Percentiles rank a stretch among this genome's conserved stretches.
These are phyloP conservation scores for Ophiosphaerella narmari DNA, from an alignment of 2,329 filamentous ascomycete genomes.

Conservation along the genomic window DNA sequence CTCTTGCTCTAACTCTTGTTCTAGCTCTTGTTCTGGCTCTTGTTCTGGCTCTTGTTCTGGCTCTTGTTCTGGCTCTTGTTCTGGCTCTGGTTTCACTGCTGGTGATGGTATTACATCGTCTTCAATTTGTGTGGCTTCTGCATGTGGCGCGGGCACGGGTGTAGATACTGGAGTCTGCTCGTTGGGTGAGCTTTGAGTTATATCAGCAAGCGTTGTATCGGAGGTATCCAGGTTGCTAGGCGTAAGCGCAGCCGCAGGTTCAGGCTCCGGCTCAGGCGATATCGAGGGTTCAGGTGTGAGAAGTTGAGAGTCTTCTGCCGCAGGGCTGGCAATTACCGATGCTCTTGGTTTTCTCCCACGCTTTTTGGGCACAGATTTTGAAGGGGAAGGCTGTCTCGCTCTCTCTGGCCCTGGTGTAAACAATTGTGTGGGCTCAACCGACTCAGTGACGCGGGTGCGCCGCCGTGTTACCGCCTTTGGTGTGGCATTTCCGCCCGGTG, in stretches of 20 bases:
- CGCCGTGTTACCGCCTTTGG: constrained; percentile 52
- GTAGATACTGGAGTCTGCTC: constrained; percentile 47
- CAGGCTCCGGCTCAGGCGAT: constrained; percentile 64
- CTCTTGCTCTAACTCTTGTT: constrained; percentile 32
- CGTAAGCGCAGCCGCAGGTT: constrained; percentile 63
- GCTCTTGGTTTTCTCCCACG: constrained; percentile 54
- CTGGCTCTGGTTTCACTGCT: constrained; percentile 7
- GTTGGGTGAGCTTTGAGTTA: constrained; percentile 70
- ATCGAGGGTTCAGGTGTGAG: constrained; percentile 58
- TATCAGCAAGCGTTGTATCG: constrained; percentile 70
- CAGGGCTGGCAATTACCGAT: constrained; percentile 47
- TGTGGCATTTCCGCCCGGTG: constrained; percentile 48
- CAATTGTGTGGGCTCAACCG: constrained; percentile 65
- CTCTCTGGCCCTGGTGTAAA: constrained; percentile 63
- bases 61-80: constrained; percentile 36
- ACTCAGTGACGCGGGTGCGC: constrained; percentile 49
- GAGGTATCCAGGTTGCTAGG: constrained; percentile 43
- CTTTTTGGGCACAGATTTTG: constrained; percentile 59
- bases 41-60: constrained; percentile 12
- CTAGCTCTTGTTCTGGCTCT: constrained; percentile 9
- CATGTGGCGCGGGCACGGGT: constrained; percentile 47
- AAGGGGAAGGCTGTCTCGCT: constrained; percentile 39
- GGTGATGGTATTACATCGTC: constrained; percentile 56
- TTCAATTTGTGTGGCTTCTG: constrained; percentile 72
- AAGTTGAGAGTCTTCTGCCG: constrained; percentile 46